Evolutionary conservation across 2,329 filamentous ascomycete genomes (phyloP), one percentile per base, ranked within the genome.

Genomic region (Harringtonia aguacate): DNA sequence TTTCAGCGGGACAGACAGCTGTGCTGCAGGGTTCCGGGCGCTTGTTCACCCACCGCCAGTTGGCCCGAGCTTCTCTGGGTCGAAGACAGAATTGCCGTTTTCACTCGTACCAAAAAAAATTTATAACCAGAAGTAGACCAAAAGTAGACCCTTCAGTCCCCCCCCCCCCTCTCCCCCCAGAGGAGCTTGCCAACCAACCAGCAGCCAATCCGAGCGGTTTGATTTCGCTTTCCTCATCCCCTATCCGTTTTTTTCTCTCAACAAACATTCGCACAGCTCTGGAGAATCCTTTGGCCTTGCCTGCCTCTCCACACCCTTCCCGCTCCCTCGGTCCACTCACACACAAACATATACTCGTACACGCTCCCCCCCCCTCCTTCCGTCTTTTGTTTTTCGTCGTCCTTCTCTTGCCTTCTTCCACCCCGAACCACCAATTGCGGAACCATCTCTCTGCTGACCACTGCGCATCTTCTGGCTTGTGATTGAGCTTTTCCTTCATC

Each of bases 161-260:
- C n/a, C n/a, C n/a, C n/a, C n/a, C n/a, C n/a, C n/a, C n/a, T n/a
- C n/a, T n/a, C n/a, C n/a, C n/a, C n/a, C n/a, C n/a, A n/a, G n/a
- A n/a, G n/a, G n/a, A n/a, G n/a, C n/a, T n/a, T n/a, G n/a, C n/a
- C n/a, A n/a, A n/a, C n/a, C n/a, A n/a, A n/a, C n/a, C n/a, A n/a
- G n/a, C 41, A 42, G 45, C 48, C 48, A 50, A 50, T 50, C 48
- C 48, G 18, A 46, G 33, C 35, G 13, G 22, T 37, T 39, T 3
- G 28, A 49, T 46, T 49, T 46, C 39, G 46, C 39, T 39, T 45
- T 34, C 35, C 7, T 37, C 9, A 14, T 14, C 24, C 21, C 22
- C 14, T 44, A 30, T 17, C 6, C 18, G 14, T 40, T 31, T 37
- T 40, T 40, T 43, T 33, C 22, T 27, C 14, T 27, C 22, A 21